Conservation (phyloP, 2,329 filamentous ascomycete species). For the Trichoderma citrinoviride region DNA sequence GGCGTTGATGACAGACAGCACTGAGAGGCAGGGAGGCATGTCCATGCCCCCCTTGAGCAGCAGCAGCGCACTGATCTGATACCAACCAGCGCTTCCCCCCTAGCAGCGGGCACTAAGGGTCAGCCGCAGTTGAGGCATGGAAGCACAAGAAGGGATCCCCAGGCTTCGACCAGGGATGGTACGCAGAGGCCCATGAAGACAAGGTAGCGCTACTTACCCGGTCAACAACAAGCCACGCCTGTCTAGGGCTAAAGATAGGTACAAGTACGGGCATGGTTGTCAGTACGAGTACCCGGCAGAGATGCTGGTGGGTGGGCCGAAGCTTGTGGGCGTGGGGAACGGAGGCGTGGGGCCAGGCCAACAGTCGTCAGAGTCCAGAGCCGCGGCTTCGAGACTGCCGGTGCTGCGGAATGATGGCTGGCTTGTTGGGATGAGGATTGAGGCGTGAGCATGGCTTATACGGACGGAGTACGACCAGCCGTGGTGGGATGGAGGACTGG, state of each 20-base stretch:
- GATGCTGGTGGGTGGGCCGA: neutral
- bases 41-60: neutral
- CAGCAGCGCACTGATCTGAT: slow-evolving; percentile 1
- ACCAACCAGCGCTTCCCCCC: neutral
- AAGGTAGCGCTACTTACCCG: neutral
- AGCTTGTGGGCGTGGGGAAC: slow-evolving; percentile 8
- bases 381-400: neutral
- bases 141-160: neutral
- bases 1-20: neutral
- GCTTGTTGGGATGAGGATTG: neutral
- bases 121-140: slow-evolving; percentile 16
- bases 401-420: slow-evolving; percentile 8
- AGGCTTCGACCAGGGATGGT: neutral
- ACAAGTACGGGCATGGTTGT: neutral
- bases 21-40: neutral
- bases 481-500: too few relatives aligned
- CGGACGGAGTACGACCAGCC: too few relatives aligned
- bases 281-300: neutral
- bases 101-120: slow-evolving; percentile 20
- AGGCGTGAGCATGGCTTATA: too few relatives aligned
- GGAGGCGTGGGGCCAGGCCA: slow-evolving; percentile 2
- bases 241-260: neutral
- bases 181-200: neutral
- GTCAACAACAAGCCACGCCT: too few relatives aligned
- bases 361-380: neutral